Conservation (phyloP, 768 basidiomycete species). For the Suillus americanus region DNA sequence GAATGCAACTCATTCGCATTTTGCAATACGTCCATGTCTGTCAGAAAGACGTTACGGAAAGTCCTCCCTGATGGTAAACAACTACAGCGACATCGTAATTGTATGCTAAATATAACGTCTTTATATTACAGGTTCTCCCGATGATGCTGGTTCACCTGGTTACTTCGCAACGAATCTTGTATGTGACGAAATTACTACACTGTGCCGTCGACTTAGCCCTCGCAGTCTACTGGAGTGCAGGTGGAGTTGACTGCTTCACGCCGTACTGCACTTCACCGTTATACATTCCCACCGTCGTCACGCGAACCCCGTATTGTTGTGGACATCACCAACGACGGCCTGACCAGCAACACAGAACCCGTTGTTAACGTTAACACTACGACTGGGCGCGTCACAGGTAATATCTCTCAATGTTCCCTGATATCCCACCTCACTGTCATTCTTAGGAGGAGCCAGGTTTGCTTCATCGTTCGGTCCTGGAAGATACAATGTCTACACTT, state of each 20-base stretch:
- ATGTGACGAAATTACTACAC: constrained; percentile 1
- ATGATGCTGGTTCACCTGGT: constrained; percentile 63
- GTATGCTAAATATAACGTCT: background rate
- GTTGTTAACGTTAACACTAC: constrained; percentile 46
- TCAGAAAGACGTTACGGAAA: constrained; percentile 49
- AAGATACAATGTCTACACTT: constrained; percentile 56
- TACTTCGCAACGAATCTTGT: constrained; percentile 66
- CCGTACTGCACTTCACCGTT: constrained; percentile 58
- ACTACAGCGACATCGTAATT: background rate
- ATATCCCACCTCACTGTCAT: background rate
- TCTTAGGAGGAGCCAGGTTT: constrained; percentile 39
- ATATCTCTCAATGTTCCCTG: background rate
- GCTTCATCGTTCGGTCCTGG: constrained; percentile 61
- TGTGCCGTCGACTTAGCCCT: background rate
- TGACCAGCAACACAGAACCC: constrained; percentile 49
- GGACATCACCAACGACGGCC: constrained; percentile 64
- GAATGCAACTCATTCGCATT: constrained; percentile 52
- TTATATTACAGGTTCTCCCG: constrained; percentile 47
- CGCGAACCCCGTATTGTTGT: constrained; percentile 51
- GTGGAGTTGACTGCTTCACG: constrained; percentile 62
- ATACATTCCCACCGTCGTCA: constrained; percentile 51
- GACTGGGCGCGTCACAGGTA: constrained; percentile 51
- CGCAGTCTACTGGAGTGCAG: constrained; percentile 52
- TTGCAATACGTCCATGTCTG: constrained; percentile 47
- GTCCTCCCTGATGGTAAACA: constrained; percentile 46